These are phyloP conservation scores for Tetrapisispora namnaoensis DNA, from an alignment of 805 yeast species.

Conservation along the genomic window DNA sequence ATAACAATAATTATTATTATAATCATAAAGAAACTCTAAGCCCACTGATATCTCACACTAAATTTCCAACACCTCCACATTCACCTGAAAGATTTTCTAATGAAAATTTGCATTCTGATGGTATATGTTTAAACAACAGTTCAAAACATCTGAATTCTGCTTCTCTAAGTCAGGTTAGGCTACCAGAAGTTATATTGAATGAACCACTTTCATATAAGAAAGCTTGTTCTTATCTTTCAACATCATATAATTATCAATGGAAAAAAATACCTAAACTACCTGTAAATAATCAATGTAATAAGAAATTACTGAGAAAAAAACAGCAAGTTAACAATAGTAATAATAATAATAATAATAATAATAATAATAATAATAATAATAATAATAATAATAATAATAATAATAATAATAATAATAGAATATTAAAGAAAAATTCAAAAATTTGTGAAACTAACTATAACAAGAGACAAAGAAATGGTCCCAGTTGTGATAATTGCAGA, in stretches of 20 bases:
- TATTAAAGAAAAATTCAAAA: background rate
- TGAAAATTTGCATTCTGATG: background rate
- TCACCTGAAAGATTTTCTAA: background rate
- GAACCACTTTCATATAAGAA: background rate
- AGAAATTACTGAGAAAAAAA: too few species aligned
- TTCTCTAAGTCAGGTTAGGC: background rate
- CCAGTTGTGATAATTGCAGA: slow-evolving; percentile 66
- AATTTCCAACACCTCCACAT: background rate
- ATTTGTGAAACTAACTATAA: slow-evolving; percentile 5
- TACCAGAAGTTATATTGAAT: background rate
- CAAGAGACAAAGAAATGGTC: slow-evolving; percentile 57
- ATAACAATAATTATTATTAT: background rate
- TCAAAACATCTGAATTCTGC: background rate
- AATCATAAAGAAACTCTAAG: background rate
- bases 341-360: background rate
- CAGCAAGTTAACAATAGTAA: too few species aligned
- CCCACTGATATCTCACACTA: background rate
- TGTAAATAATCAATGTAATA: too few species aligned
- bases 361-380: background rate
- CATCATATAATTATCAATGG: background rate
- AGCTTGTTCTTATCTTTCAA: background rate
- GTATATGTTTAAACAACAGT: background rate
- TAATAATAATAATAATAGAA: background rate
- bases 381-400: background rate
- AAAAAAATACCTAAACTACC: background rate